These are phyloP conservation scores for Hyaloscypha finlandica DNA, from an alignment of 495 filamentous ascomycete species.

Conservation along the genomic window DNA sequence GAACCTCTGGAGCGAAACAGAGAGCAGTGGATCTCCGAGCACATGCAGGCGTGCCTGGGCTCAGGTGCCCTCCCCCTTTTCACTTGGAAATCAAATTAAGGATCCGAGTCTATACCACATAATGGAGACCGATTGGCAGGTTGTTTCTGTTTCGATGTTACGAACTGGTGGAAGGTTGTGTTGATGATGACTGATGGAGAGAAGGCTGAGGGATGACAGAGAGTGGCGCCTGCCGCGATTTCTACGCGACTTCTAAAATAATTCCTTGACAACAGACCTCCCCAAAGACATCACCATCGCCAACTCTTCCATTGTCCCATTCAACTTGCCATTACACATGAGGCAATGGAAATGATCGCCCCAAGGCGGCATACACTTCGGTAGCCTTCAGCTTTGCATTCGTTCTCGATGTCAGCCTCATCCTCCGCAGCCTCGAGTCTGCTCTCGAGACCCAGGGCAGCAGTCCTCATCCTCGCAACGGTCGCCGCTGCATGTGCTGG, in stretches of 20 bases:
- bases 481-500: constrained; percentile 19
- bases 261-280: background rate
- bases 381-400: background rate
- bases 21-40: too few species aligned
- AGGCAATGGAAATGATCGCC: background rate
- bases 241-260: background rate
- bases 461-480: constrained; percentile 21
- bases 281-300: background rate
- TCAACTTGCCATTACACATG: background rate
- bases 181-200: constrained; percentile 1
- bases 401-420: constrained; percentile 32
- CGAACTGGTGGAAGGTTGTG: constrained; percentile 3
- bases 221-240: background rate
- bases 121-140: background rate
- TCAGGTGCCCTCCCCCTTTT: too few species aligned
- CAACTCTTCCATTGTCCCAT: background rate
- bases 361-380: background rate
- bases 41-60: too few species aligned
- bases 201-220: constrained; percentile 8
- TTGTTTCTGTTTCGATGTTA: background rate
- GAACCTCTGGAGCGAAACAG: too few species aligned
- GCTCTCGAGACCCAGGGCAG: constrained; percentile 25
- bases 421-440: constrained; percentile 33
- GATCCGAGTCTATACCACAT: background rate
- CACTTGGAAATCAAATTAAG: too few species aligned